These are phyloP conservation scores for Vitis cinerea DNA, from an alignment of 164 flowering plant genomes.

Conservation along the genomic window DNA sequence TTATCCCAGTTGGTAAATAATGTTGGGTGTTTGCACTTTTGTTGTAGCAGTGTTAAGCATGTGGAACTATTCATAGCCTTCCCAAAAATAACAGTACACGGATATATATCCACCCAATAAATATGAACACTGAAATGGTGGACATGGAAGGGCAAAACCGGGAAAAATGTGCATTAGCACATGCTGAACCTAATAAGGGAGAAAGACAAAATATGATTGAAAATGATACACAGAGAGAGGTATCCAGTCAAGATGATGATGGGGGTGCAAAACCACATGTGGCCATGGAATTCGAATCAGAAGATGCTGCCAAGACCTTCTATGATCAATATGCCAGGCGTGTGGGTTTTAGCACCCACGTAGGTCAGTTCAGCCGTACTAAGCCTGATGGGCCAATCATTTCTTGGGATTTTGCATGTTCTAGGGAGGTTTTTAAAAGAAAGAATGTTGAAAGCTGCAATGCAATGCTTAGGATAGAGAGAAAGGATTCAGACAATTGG, in stretches of 20 bases:
- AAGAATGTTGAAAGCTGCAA: slow-evolving; percentile 39
- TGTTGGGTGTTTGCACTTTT: slow-evolving; percentile 1
- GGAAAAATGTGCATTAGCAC: slow-evolving; percentile 5
- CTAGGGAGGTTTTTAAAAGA: slow-evolving; percentile 43
- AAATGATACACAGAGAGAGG: slow-evolving; percentile 21
- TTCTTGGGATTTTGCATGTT: slow-evolving; percentile 43
- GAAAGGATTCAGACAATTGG: slow-evolving; percentile 38
- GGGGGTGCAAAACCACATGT: slow-evolving; percentile 24
- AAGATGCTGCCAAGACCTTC: slow-evolving; percentile 39
- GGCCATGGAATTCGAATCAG: slow-evolving; percentile 46
- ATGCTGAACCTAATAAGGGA: slow-evolving; percentile 8
- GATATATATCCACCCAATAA: neutral
- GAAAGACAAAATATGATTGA: slow-evolving; percentile 15
- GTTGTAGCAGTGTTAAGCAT: slow-evolving; percentile 3
- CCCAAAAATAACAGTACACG: neutral
- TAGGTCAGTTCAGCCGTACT: slow-evolving; percentile 39
- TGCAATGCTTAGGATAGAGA: slow-evolving; percentile 43
- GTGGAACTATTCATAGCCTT: slow-evolving; percentile 4
- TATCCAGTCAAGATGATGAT: slow-evolving; percentile 21
- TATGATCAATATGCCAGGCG: slow-evolving; percentile 49
- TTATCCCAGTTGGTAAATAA: neutral
- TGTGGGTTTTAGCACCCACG: slow-evolving; percentile 42
- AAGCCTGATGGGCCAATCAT: slow-evolving; percentile 44
- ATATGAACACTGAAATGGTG: slow-evolving; percentile 25
- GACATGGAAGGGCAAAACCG: slow-evolving; percentile 18